A percentile compares a stretch with the other conserved stretches of the same genome.
Conservation (phyloP, 2,329 filamentous ascomycete species). For the Davidsoniella virescens region DNA sequence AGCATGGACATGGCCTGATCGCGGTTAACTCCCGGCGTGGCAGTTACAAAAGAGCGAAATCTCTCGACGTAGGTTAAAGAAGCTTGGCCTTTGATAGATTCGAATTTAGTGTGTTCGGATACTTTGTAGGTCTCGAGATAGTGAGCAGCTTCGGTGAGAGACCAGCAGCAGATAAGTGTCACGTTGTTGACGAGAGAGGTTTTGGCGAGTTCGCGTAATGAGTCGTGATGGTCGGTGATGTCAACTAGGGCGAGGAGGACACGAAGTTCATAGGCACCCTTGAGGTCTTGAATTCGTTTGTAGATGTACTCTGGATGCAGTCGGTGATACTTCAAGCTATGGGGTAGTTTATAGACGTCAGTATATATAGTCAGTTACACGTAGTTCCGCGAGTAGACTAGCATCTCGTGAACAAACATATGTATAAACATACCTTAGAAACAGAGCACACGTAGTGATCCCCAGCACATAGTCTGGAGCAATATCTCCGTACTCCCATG, state of each 20-base stretch:
- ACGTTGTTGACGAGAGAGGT: conserved; percentile 85
- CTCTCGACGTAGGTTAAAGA: conserved; percentile 70
- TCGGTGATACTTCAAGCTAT: conserved; percentile 81
- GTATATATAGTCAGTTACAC: neutral
- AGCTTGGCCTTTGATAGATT: conserved; percentile 73
- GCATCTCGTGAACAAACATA: neutral
- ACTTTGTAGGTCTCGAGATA: conserved; percentile 93
- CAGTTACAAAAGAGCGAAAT: conserved; percentile 82
- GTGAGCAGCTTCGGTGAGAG: conserved; percentile 76
- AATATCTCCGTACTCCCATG: conserved; percentile 98
- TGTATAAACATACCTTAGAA: conserved; percentile 40
- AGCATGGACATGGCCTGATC: conserved; percentile 84
- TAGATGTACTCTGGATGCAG: conserved; percentile 97
- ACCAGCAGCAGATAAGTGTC: conserved; percentile 88
- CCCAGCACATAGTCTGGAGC: conserved; percentile 85
- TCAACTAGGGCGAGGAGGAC: conserved; percentile 85
- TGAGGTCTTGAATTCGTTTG: conserved; percentile 69
- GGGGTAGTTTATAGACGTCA: neutral
- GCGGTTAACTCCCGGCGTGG: conserved; percentile 81
- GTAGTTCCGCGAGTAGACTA: too few relatives aligned
- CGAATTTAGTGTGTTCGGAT: conserved; percentile 69
- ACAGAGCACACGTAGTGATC: conserved; percentile 74
- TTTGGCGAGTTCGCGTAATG: conserved; percentile 77
- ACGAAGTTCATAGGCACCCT: conserved; percentile 73
- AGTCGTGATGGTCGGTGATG: conserved; percentile 84